Conservation (phyloP, 306 rosid species). For the Quercus rubra region DNA sequence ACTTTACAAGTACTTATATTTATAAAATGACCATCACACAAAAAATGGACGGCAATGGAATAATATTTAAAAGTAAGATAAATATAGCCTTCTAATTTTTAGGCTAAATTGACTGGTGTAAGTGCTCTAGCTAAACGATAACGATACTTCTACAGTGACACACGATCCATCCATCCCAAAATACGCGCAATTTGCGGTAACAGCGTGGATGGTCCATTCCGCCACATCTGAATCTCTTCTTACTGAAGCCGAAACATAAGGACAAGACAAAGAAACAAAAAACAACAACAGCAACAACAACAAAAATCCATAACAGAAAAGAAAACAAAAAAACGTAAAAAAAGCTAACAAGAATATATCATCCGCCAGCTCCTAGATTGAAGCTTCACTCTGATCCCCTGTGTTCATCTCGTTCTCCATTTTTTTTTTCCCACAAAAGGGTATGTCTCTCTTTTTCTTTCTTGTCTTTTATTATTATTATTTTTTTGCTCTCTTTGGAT, state of each 20-base stretch:
- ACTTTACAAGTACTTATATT: too few species aligned
- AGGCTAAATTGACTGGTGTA: too few species aligned
- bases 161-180: too few species aligned
- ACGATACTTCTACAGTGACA: too few species aligned
- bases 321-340: not conserved
- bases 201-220: not conserved
- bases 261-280: not conserved
- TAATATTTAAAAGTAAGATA: too few species aligned
- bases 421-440: not conserved
- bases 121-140: too few species aligned
- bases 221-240: not conserved
- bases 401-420: not conserved
- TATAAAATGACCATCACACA: too few species aligned
- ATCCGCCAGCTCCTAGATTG: not conserved
- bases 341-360: not conserved
- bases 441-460: conserved; percentile 3
- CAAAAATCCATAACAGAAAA: not conserved
- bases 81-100: accelerated
- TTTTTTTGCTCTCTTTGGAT: not conserved
- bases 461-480: not conserved
- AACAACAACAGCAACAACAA: not conserved
- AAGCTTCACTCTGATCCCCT: not conserved
- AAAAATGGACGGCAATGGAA: too few species aligned
- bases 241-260: not conserved
- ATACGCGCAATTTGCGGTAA: not conserved